phyloP scores from a whole-genome alignment of 805 yeast species.

The Torulaspora microellipsoides region DNA sequence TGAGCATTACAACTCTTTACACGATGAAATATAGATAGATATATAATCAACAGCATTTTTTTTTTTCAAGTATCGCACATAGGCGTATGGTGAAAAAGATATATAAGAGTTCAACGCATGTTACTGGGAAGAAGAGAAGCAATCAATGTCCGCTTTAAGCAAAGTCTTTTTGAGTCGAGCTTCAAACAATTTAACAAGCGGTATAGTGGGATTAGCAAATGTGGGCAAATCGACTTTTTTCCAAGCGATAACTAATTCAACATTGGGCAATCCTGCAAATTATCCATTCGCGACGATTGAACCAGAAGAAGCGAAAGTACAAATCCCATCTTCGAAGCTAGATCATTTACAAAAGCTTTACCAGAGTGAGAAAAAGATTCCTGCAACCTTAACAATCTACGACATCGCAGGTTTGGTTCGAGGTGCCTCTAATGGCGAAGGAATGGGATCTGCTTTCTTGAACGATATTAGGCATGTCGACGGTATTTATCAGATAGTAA shows the following conservation, averaged over 20 bases:
- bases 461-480: conserved; percentile 76
- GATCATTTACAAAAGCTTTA: conserved; percentile 52
- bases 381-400: conserved; percentile 64
- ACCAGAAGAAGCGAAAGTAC: conserved; percentile 71
- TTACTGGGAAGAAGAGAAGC: background rate
- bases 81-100: background rate
- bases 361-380: conserved; percentile 57
- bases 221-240: conserved; percentile 97
- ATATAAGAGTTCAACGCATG: no score
- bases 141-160: conserved; percentile 35
- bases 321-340: conserved; percentile 63
- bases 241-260: conserved; percentile 92
- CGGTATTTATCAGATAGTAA: conserved; percentile 73
- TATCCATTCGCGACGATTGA: conserved; percentile 93
- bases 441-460: conserved; percentile 75
- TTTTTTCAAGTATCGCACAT: background rate
- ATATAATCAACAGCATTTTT: background rate
- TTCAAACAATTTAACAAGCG: conserved; percentile 65
- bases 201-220: conserved; percentile 91
- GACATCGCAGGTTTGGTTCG: conserved; percentile 82
- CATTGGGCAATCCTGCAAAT: conserved; percentile 94
- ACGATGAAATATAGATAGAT: conserved; percentile 38
- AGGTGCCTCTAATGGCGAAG: conserved; percentile 82
- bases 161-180: conserved; percentile 77
- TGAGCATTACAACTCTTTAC: conserved; percentile 87